These are phyloP conservation scores for Phytophthora meadii DNA, from an alignment of 352 stramenopile genomes.

Conservation along the genomic window DNA sequence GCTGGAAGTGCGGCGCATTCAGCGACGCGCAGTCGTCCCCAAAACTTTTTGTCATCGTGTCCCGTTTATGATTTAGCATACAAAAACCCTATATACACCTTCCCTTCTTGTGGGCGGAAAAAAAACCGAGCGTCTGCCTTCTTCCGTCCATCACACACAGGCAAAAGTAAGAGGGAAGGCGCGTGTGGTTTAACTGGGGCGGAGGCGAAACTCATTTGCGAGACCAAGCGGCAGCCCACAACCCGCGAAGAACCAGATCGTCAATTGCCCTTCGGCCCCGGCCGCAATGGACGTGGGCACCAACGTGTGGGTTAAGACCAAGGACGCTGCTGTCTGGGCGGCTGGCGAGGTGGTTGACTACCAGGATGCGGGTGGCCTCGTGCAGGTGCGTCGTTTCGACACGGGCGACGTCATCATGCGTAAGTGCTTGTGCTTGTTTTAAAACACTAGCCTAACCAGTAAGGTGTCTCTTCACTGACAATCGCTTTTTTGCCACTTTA, in stretches of 20 bases:
- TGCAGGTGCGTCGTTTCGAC: constrained; percentile 49
- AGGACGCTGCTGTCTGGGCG: constrained; percentile 65
- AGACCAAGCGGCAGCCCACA: constrained; percentile 24
- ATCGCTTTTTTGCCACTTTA: constrained; percentile 10
- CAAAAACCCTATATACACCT: constrained; percentile 15
- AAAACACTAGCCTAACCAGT: constrained; percentile 12
- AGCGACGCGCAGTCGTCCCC: constrained; percentile 12
- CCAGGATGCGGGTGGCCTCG: constrained; percentile 54
- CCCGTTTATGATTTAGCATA: constrained; percentile 15
- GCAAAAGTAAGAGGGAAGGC: neutral
- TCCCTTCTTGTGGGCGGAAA: constrained; percentile 11
- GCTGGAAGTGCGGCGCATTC: neutral
- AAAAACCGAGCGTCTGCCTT: constrained; percentile 13
- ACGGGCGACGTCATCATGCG: constrained; percentile 51
- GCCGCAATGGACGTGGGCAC: constrained; percentile 81
- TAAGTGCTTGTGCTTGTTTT: constrained; percentile 16
- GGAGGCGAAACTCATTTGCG: constrained; percentile 19
- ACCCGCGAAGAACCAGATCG: constrained; percentile 15
- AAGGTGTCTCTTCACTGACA: constrained; percentile 7
- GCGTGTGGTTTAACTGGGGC: constrained; percentile 13
- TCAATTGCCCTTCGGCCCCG: neutral
- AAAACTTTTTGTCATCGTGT: constrained; percentile 1
- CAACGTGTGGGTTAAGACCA: constrained; percentile 80
- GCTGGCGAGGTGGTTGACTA: constrained; percentile 75
- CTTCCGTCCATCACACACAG: constrained; percentile 30